Conservation (phyloP, 83 land plant species). For the Diphasiastrum complanatum region DNA sequence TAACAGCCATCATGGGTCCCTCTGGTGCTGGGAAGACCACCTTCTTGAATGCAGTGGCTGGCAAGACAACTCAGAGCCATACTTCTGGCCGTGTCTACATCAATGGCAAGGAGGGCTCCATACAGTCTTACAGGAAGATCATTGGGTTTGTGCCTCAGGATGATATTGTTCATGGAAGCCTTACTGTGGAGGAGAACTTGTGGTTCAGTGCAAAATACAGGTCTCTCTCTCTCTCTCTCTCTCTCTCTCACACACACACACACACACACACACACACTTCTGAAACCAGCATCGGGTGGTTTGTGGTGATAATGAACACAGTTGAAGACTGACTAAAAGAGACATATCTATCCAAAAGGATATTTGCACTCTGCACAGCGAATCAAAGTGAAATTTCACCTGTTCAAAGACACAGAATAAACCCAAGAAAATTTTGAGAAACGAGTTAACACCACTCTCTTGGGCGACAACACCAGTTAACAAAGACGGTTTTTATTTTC, state of each 20-base stretch:
- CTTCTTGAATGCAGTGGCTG: conserved; percentile 87
- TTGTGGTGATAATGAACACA: no score
- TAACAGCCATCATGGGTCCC: conserved; percentile 97
- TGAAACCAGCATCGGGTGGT: no score
- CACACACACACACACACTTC: no score
- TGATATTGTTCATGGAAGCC: conserved; percentile 94
- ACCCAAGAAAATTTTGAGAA: no score
- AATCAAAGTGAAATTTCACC: no score
- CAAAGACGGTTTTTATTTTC: no score
- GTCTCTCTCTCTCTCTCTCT: conserved; percentile 16
- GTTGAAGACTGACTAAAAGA: no score
- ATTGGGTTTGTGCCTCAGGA: conserved; percentile 99
- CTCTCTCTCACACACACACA: not conserved
- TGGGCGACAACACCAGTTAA: no score
- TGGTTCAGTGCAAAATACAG: conserved; percentile 95
- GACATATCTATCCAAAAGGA: no score
- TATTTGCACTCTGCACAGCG: no score
- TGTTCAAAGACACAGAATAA: no score
- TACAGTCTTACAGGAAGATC: conserved; percentile 76
- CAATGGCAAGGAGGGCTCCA: conserved; percentile 70
- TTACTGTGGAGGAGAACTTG: conserved; percentile 93
- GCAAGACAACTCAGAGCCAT: conserved; percentile 67
- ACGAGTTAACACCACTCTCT: no score
- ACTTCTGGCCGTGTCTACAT: conserved; percentile 62
- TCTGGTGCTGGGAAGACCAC: conserved; percentile 99